Evolutionary conservation across 352 stramenopile species (phyloP).

Genomic region (Globisporangium cylindrosporum): DNA sequence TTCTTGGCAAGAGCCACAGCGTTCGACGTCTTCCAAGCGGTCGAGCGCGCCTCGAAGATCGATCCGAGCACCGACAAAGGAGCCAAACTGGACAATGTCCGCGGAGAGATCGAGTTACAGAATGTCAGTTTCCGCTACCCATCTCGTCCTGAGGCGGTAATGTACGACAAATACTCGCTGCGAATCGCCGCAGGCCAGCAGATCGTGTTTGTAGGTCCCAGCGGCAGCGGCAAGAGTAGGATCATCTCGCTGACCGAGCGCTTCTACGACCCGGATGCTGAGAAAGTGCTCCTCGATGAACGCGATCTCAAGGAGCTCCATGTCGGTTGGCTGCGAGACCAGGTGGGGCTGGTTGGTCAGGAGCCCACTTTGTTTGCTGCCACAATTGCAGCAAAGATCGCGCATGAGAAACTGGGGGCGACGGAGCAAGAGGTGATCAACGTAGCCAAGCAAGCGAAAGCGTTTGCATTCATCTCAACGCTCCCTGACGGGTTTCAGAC

Average conservation of each 20-base stretch:
- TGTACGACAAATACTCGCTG: slow-evolving; percentile 35
- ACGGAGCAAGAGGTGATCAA: slow-evolving; percentile 70
- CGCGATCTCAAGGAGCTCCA: slow-evolving; percentile 58
- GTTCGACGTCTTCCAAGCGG: slow-evolving; percentile 46
- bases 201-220: slow-evolving; percentile 39
- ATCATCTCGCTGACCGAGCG: slow-evolving; percentile 42
- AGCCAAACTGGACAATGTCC: slow-evolving; percentile 27
- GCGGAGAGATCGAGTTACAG: slow-evolving; percentile 12
- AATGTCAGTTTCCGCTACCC: slow-evolving; percentile 59
- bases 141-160: slow-evolving; percentile 26
- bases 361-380: slow-evolving; percentile 31
- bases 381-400: slow-evolving; percentile 62
- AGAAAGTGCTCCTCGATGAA: slow-evolving; percentile 39
- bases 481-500: slow-evolving; percentile 89
- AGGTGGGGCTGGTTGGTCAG: slow-evolving; percentile 91
- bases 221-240: slow-evolving; percentile 50
- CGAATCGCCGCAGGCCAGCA: slow-evolving; percentile 36
- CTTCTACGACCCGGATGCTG: slow-evolving; percentile 69
- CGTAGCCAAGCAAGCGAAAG: slow-evolving; percentile 73
- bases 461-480: slow-evolving; percentile 82
- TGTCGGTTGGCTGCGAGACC: slow-evolving; percentile 69
- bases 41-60: slow-evolving; percentile 50
- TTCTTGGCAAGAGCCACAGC: slow-evolving; percentile 31
- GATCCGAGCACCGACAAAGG: slow-evolving; percentile 30
- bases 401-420: slow-evolving; percentile 52